Base-by-base conservation (phyloP, 2,329 filamentous ascomycete species). In the Didymella arachidicola region DNA sequence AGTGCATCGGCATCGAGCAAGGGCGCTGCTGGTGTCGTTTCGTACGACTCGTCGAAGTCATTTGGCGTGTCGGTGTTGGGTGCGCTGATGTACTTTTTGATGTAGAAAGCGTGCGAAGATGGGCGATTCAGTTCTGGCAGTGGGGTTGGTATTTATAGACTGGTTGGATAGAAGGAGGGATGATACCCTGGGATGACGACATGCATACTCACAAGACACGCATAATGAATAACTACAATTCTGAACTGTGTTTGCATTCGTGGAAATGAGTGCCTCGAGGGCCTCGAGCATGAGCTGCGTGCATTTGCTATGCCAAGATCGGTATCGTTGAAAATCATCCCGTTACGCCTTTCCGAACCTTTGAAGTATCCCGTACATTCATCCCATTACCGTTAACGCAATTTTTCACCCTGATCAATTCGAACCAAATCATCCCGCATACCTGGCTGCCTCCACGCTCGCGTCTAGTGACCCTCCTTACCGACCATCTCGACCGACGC, bases 61-160 rank as follows among this genome's bases (percentile, higher is more conserved):
- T 55, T 71, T 19, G 65, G 66, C 3, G 62, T 74, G 46, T 70
- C 67, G 5, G 10, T 74, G 14, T 36, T 74, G 22, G 65, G 68
- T 29, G 69, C 66, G 18, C 43, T 74, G 25, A 54, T 71, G 57
- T 74, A 70, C 36, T 53, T 59, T n/a, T 32, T 59, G 44, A 50
- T 59, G 44, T 59, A 49, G 45, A 18, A 32, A 10, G 26, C 3
- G 5, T 18, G 2, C 22, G 14, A n/a, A 10, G 10, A 6, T 30
- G 18, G 5, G 18, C 12, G 0, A 19, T 26, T 53, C 38, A 19
- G 44, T 48, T 53, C 49, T 53, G 38, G 47, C 3, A 27, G 29
- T 14, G 34, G 19, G 42, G 25, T 4, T 11, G 26, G 7, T 27
- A 25, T 30, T 49, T 32, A 41, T 42, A 41, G 53, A 45, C 30